A percentile compares a stretch with the other conserved stretches of the same genome.
phyloP scores from a whole-genome alignment of 495 filamentous ascomycete species.

The Talaromyces proteolyticus region DNA sequence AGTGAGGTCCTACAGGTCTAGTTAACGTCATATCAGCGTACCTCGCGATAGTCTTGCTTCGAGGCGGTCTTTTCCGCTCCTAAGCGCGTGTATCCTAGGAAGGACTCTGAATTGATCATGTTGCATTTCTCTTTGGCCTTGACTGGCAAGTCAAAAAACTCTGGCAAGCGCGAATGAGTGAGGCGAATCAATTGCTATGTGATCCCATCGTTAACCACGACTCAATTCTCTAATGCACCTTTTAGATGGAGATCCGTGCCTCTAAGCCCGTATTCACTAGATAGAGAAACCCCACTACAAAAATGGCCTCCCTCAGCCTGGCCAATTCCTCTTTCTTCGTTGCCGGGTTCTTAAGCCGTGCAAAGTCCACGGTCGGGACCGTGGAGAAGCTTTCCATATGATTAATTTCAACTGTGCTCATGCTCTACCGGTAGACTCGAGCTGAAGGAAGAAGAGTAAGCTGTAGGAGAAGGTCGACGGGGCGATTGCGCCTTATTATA shows the following conservation, averaged over 20 bases:
- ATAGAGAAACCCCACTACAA: conserved; percentile 90
- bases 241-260: conserved; percentile 11
- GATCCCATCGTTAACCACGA: conserved; percentile 19
- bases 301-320: conserved; percentile 68
- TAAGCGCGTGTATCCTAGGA: conserved; percentile 43
- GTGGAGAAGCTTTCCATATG: conserved; percentile 57
- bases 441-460: no score
- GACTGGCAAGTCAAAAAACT: conserved; percentile 73
- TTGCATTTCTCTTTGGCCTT: conserved; percentile 76
- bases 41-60: conserved; percentile 36
- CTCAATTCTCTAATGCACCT: neutral
- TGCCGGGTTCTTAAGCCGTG: conserved; percentile 52
- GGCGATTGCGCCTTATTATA: no score
- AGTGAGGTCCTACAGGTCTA: neutral
- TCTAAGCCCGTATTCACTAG: conserved; percentile 81
- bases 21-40: no score
- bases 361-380: conserved; percentile 73
- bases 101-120: conserved; percentile 74
- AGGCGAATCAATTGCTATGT: conserved; percentile 56
- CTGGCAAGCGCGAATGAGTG: conserved; percentile 64
- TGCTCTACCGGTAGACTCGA: no score
- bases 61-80: conserved; percentile 42
- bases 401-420: no score
- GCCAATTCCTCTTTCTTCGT: conserved; percentile 70
- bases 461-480: no score